Conservation (phyloP, 1,139 yeast genomes). For the Geotrichum fermentans region DNA sequence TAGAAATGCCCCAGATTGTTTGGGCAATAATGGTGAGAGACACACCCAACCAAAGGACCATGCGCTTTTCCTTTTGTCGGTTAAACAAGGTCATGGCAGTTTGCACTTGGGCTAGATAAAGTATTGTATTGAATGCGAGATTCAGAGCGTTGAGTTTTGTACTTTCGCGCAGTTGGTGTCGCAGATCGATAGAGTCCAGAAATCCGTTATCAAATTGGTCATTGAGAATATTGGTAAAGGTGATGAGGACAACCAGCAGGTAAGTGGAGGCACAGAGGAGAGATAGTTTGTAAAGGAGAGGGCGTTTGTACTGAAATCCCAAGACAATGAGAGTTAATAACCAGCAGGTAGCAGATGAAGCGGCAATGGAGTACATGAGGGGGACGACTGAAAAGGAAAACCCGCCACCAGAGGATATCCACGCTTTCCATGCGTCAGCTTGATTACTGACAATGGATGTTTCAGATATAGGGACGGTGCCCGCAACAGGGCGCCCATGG, state of each 20-base stretch:
- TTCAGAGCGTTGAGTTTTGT: conserved; percentile 50
- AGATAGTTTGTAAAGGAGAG: conserved; percentile 34
- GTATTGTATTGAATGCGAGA: conserved; percentile 53
- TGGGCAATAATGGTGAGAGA: conserved; percentile 55
- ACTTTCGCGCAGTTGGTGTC: conserved; percentile 45
- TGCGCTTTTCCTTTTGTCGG: conserved; percentile 64
- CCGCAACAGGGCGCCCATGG: conserved; percentile 25
- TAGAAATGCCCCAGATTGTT: conserved; percentile 64
- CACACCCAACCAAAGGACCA: conserved; percentile 60
- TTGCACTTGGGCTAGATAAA: conserved; percentile 72
- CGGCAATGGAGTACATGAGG: conserved; percentile 55
- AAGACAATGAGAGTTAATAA: conserved; percentile 56
- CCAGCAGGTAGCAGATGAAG: conserved; percentile 61
- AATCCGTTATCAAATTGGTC: conserved; percentile 50
- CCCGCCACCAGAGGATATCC: conserved; percentile 21
- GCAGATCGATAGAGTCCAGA: conserved; percentile 49
- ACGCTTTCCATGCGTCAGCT: conserved; percentile 22
- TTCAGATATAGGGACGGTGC: conserved; percentile 7
- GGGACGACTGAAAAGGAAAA: conserved; percentile 31
- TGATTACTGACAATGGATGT: conserved; percentile 11
- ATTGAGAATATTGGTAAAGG: conserved; percentile 45
- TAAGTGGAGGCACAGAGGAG: conserved; percentile 29
- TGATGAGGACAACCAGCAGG: conserved; percentile 48
- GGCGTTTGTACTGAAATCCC: conserved; percentile 47
- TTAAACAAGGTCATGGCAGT: conserved; percentile 67